Evolutionary conservation across 2,329 filamentous ascomycete genomes (phyloP), one percentile per base, ranked within the genome.

Genomic region (Ophiostoma piceae): DNA sequence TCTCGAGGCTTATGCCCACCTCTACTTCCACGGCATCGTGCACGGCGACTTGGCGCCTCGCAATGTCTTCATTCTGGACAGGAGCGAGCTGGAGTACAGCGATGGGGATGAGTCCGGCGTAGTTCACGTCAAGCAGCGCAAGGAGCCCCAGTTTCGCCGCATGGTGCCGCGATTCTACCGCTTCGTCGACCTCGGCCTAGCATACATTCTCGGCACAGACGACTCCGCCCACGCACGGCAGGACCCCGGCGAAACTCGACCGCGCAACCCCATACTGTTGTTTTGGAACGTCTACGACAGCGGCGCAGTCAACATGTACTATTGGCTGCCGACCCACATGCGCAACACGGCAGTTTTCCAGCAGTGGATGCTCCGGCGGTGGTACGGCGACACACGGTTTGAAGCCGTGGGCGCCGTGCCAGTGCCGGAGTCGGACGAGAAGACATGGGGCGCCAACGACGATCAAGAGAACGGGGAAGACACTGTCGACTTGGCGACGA

Each of bases 91-190:
- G 32, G 14, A 37, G 26, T 14, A 37, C 2, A 14, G 12, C 3
- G 22, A n/a, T 2, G n/a, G 35, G 14, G 43, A n/a, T 7, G 82
- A 81, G 65, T 81, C 77, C 0, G 82, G 81, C 14, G 82, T 82
- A 0, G 81, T 66, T 11, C 41, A 11, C 11, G 65, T 19, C 65
- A 66, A 32, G 65, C 12, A 41, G n/a, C 37, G 37, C 65, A 47
- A 29, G 65, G 19, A 3, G 29, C 14, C 64, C 3, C 12, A 47
- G 8, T 5, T 5, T 35, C 65, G 19, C 6, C 47, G 68, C 37
- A 37, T 35, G 1, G 19, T 14, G 9, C 57, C 67, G 26, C 66
- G 22, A 4, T 73, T 73, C 37, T 39, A 68, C 29, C 71, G 69
- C 0, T 74, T 74, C 22, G 71, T 74, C 26, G 73, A 74, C 39